Base-by-base conservation (phyloP, 306 rosid species). In the Lathyrus sativus region DNA sequence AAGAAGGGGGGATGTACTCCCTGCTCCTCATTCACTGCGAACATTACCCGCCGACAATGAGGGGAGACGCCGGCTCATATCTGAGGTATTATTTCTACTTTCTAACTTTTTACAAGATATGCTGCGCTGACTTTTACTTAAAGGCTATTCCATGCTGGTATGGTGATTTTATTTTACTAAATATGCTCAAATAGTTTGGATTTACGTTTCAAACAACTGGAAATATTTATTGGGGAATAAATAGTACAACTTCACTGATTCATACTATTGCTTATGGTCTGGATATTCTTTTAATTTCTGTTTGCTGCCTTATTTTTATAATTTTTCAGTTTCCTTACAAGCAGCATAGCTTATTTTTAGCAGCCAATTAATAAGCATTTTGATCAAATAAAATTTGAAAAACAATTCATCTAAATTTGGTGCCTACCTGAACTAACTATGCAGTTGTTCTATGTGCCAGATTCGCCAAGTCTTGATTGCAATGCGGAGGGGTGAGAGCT, bases 401-500 rank as follows among this genome's bases (percentile, higher is more conserved):
- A 28, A 45, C 7, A 53, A 54, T 58, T 43, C 15, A 57, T 62
- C 58, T 79, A 33, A 53, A 45, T 78, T 72, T 68, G 53, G 76
- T 73, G 55, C 19, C n/a, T 44, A 48, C 50, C 18, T 31, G 55
- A 73, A 57, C 74, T 76, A 70, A 83, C 60, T 46, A 11, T 74
- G 54, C 37, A 24, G 43, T 74, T 67, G 22, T 74, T 60, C 39
- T 49, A 31, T 83, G 70, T 83, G 67, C 72, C 96, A 91, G 97
- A 88, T 91, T 81, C 96, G 97, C 69, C 92, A 91, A 86, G 96
- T 91, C 84, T 79, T 88, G 88, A 81, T 72, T 79, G 89, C 91
- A 39, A 85, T 91, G 92, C 92, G 89, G 44, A 88, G 96, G 91
- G 92, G 92, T 74, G 97, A 88, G 75, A 91, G 79, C 84, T 72